Base-by-base conservation (phyloP, 2,329 filamentous ascomycete species). In the Coccinonectria pachysandricola region DNA sequence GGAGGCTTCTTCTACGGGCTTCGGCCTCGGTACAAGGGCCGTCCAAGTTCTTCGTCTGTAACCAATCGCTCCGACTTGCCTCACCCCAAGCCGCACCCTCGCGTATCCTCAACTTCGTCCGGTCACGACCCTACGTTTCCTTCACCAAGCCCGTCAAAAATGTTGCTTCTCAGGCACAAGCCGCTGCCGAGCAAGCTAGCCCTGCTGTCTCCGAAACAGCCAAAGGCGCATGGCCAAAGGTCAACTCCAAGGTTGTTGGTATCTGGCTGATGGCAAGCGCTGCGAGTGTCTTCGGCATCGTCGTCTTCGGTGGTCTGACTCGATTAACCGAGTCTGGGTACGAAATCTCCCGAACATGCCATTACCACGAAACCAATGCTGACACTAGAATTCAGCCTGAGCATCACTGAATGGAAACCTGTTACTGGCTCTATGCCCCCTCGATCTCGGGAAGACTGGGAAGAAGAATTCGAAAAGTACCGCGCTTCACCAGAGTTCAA, bases 391-490 rank as follows among this genome's bases (percentile, higher is more conserved):
- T 2, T 21, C 40, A 93, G 88, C 23, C 68, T 98, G 40, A 95
- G 87, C 53, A 98, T 98, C 46, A 98, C 91, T 37, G 91, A 98
- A 81, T 98, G 91, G 91, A 79, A 78, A 42, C 91, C 91, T 25
- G 87, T 98, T 21, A 96, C 91, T 7, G 91, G 91, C 42, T 87
- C 86, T 10, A 62, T 92, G 19, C 87, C 86, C 18, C 91, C 91
- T 19, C 71, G 82, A 56, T 81, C 74, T 45, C 59, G 68, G 13
- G 75, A 68, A 32, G 82, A 88, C 50, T 98, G 91, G 91, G 79
- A 94, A 43, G 75, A 77, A 39, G 91, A 96, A 49, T 98, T 96
- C 60, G 65, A 76, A 30, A 91, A 92, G 57, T 98, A 98, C 65
- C 79, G 80, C 40, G 74, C 80, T 21, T 94, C 86, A 12, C 91